Evolutionary conservation across 768 basidiomycete species (phyloP).

Genomic region (Strobilomyces dryophilus): DNA sequence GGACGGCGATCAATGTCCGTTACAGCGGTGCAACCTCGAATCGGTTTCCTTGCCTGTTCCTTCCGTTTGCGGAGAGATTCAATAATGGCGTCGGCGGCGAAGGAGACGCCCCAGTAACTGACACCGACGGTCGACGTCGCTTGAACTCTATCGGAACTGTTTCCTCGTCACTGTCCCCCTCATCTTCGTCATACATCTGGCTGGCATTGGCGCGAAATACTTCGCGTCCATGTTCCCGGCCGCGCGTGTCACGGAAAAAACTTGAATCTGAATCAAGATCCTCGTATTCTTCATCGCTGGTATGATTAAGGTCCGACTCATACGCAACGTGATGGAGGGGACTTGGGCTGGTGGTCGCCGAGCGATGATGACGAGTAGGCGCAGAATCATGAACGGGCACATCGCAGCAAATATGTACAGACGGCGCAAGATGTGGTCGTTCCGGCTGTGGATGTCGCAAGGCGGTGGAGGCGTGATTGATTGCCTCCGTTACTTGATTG

Average conservation of each 20-base stretch:
- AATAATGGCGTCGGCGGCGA: slow-evolving; percentile 15
- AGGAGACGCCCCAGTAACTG: slow-evolving; percentile 24
- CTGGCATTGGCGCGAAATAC: slow-evolving; percentile 30
- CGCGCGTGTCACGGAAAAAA: slow-evolving; percentile 30
- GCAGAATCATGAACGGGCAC: slow-evolving; percentile 19
- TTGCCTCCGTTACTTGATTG: slow-evolving; percentile 22
- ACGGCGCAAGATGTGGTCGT: slow-evolving; percentile 19
- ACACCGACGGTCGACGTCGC: slow-evolving; percentile 32
- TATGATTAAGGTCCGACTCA: slow-evolving; percentile 28
- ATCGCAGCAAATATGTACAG: slow-evolving; percentile 24
- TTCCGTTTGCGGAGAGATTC: slow-evolving; percentile 17
- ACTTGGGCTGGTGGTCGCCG: slow-evolving; percentile 35
- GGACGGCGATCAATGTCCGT: slow-evolving; percentile 11
- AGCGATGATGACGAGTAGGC: slow-evolving; percentile 25
- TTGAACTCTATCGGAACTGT: slow-evolving; percentile 32
- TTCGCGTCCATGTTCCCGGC: slow-evolving; percentile 20
- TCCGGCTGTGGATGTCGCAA: slow-evolving; percentile 33
- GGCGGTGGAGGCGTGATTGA: slow-evolving; percentile 12
- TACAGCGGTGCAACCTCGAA: slow-evolving; percentile 3
- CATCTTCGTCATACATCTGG: slow-evolving; percentile 31
- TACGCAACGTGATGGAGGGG: slow-evolving; percentile 35
- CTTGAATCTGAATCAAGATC: slow-evolving; percentile 32
- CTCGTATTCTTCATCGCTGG: slow-evolving; percentile 31
- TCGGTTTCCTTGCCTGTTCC: background rate
- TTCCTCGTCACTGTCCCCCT: slow-evolving; percentile 37